Evolutionary conservation across 2,329 filamentous ascomycete species (phyloP), one percentile per base, ranked within the genome.

Genomic region (Aspergillus ochraceoroseus): DNA sequence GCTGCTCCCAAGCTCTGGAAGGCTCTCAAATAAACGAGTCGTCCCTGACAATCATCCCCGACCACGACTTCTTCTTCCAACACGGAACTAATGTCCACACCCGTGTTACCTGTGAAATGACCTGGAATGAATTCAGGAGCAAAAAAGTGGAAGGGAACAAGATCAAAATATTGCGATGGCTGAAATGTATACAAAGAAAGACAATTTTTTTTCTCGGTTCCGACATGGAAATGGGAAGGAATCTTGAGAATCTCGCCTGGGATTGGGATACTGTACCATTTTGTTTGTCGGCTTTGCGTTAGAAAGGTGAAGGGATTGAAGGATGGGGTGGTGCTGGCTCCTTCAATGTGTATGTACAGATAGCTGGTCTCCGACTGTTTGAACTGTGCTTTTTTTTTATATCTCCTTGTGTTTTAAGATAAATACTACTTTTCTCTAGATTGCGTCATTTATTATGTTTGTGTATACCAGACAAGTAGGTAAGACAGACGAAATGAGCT

Each of bases 1-100:
- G 90, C 92, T 50, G 92, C 92, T 40, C 89, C 90, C 62, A 95
- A 95, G 82, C 84, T 98, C 61, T 98, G 87, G 80, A 79, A 82
- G 53, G 74, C 82, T 70, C 85, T 96, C 67, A 94, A 90, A 79
- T 96, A 94, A 78, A 72, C 39, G 45, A 50, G 43, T 56, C 48
- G 27, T 17, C 20, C 33, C 28, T 25, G 40, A 41, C 33, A 35
- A 36, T n/a, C n/a, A 41, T 43, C 46, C 44, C 44, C 38, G 23
- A 28, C 44, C 42, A 34, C 41, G 30, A 28, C 25, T 41, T 47
- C 41, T 42, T 50, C 42, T 46, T 38, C 42, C n/a, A n/a, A n/a
- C n/a, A n/a, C 48, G 47, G 43, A 42, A 43, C 36, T 36, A 48
- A 47, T 42, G 41, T n/a, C n/a, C n/a, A 46, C 40, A 43, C 48